Evolutionary conservation across 139 green algal species (phyloP).

Genomic region (Chloropicon primus): DNA sequence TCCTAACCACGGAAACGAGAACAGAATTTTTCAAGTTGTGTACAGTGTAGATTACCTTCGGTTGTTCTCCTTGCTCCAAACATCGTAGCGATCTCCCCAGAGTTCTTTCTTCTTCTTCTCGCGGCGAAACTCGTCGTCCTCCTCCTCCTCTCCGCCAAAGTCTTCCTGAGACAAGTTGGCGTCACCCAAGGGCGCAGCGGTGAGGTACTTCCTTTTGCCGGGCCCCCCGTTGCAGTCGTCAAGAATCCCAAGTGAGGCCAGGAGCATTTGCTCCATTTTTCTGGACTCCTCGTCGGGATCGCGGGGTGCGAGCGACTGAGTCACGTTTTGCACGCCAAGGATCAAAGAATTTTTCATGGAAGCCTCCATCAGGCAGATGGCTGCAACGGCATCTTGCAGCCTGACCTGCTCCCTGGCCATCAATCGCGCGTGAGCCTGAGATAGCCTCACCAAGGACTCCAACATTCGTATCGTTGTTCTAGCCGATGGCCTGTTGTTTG

Average conservation of each 20-base stretch:
- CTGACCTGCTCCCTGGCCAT: conserved; percentile 39
- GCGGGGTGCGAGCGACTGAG: not conserved
- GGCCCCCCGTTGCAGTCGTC: not conserved
- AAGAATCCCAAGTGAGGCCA: not conserved
- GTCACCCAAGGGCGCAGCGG: no score
- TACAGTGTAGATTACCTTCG: no score
- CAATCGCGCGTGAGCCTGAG: conserved; percentile 73
- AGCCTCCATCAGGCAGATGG: not conserved
- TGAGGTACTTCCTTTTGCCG: no score
- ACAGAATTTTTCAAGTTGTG: no score
- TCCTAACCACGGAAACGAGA: not conserved
- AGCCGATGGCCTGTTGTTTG: not conserved
- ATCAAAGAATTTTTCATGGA: not conserved
- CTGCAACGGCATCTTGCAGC: conserved; percentile 18
- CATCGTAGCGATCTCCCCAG: not conserved
- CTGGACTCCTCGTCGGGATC: not conserved
- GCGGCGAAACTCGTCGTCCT: not conserved
- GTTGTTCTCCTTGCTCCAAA: not conserved
- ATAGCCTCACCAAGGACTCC: conserved; percentile 66
- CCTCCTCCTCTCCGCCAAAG: not conserved
- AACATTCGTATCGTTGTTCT: conserved; percentile 67
- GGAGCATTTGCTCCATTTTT: not conserved
- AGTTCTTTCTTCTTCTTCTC: not conserved
- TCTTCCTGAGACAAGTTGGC: no score
- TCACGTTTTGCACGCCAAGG: not conserved